Conservation (phyloP, 2,329 filamentous ascomycete species). For the Colletotrichum camelliae region DNA sequence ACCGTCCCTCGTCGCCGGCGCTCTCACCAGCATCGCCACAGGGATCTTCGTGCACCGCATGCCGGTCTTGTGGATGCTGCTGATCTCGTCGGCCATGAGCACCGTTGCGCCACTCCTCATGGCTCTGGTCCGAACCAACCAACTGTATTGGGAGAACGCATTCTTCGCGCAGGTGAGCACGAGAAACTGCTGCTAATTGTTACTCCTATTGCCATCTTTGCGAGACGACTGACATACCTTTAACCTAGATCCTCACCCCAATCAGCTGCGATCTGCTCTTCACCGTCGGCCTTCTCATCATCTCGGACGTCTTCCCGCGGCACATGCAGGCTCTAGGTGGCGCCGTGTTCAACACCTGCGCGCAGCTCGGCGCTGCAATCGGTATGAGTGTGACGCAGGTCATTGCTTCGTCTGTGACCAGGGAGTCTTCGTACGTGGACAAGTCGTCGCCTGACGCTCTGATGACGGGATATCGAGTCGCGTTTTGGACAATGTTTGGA, state of each 20-base stretch:
- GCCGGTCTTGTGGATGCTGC: slow-evolving; percentile 33
- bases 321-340: slow-evolving; percentile 62
- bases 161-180: slow-evolving; percentile 36
- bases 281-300: slow-evolving; percentile 58
- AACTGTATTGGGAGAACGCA: slow-evolving; percentile 48
- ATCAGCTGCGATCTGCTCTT: slow-evolving; percentile 55
- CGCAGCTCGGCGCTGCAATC: slow-evolving; percentile 60
- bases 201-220: slow-evolving; percentile 26
- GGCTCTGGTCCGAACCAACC: slow-evolving; percentile 46
- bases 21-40: slow-evolving; percentile 35
- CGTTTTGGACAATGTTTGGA: slow-evolving; percentile 56
- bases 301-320: slow-evolving; percentile 57
- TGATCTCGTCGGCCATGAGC: slow-evolving; percentile 36
- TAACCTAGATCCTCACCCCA: slow-evolving; percentile 37
- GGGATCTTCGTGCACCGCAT: slow-evolving; percentile 40
- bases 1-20: slow-evolving; percentile 39
- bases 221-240: slow-evolving; percentile 27
- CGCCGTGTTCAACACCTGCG: slow-evolving; percentile 63
- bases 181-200: slow-evolving; percentile 6
- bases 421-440: neutral
- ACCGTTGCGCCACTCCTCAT: slow-evolving; percentile 49
- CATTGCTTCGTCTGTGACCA: slow-evolving; percentile 32
- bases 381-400: slow-evolving; percentile 55
- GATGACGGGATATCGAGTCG: slow-evolving; percentile 53
- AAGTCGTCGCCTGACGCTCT: slow-evolving; percentile 32